Evolutionary conservation across 306 rosid species (phyloP).

Genomic region (Castanea sativa): DNA sequence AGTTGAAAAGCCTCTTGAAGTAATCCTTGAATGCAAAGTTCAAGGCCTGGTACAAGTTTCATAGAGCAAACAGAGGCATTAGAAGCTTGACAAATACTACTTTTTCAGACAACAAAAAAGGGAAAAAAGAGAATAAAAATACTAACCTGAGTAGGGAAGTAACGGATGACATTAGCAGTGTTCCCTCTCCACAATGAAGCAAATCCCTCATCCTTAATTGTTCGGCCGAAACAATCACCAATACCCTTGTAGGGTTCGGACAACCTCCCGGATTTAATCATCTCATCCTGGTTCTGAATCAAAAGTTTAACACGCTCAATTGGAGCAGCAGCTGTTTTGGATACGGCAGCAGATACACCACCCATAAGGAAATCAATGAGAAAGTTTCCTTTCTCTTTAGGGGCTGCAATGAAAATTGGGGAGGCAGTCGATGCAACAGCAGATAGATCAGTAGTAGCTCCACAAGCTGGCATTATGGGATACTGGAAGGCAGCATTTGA

Average conservation of each 20-base stretch:
- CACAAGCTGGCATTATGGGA: constrained; percentile 46
- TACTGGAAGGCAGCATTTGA: constrained; percentile 63
- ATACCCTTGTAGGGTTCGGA: constrained; percentile 94
- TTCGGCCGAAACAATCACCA: constrained; percentile 75
- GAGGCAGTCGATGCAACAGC: constrained; percentile 59
- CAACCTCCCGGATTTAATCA: constrained; percentile 76
- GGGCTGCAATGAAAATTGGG: constrained; percentile 76
- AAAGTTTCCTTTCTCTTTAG: constrained; percentile 72
- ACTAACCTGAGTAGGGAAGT: constrained; percentile 75
- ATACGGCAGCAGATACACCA: constrained; percentile 94
- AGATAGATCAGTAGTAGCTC: constrained; percentile 55
- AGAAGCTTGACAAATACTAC: background rate
- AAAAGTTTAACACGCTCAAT: constrained; percentile 87
- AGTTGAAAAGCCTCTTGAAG: constrained; percentile 91
- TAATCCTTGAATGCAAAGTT: constrained; percentile 94
- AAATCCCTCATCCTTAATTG: constrained; percentile 65
- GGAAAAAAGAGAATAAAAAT: background rate
- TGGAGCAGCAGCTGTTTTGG: constrained; percentile 95
- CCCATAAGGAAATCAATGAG: constrained; percentile 82
- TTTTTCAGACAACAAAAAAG: background rate
- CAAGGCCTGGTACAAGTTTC: constrained; percentile 53
- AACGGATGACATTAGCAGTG: constrained; percentile 87
- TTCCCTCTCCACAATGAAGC: constrained; percentile 84
- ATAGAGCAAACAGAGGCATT: constrained; percentile 9
- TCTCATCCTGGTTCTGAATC: constrained; percentile 92